These are phyloP conservation scores for Starmerella apis DNA, from an alignment of 805 yeast genomes.

Conservation along the genomic window DNA sequence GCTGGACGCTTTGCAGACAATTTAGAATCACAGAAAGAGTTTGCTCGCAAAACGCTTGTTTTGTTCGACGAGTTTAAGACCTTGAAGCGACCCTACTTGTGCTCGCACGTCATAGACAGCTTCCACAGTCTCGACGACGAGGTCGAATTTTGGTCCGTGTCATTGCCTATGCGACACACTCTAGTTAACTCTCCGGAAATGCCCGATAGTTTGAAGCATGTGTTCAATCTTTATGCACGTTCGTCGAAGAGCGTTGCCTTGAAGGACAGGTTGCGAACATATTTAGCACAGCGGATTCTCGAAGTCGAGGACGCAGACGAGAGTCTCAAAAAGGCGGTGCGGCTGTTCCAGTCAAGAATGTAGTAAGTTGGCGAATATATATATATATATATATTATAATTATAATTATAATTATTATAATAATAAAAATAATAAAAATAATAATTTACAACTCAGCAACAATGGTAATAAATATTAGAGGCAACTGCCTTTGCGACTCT, in stretches of 20 bases:
- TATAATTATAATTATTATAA: background rate
- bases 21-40: conserved; percentile 33
- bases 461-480: background rate
- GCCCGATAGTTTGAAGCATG: conserved; percentile 51
- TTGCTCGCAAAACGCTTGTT: conserved; percentile 40
- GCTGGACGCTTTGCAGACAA: conserved; percentile 38
- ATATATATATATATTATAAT: background rate
- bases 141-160: conserved; percentile 44
- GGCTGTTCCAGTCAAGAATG: conserved; percentile 21
- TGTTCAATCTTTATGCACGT: conserved; percentile 55
- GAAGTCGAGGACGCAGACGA: conserved; percentile 22
- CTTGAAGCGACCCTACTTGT: conserved; percentile 57
- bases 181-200: conserved; percentile 37
- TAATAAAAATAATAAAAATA: background rate
- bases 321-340: conserved; percentile 24
- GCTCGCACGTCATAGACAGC: conserved; percentile 51
- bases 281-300: conserved; percentile 23
- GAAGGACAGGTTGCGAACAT: conserved; percentile 25
- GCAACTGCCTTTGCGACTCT: too few relatives aligned
- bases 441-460: background rate
- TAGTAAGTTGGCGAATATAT: background rate
- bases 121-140: conserved; percentile 35
- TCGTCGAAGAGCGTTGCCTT: conserved; percentile 21
- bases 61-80: conserved; percentile 61
- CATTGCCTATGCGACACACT: conserved; percentile 54